Conservation (phyloP, 352 stramenopile species). For the Thalassiosira hispida region DNA sequence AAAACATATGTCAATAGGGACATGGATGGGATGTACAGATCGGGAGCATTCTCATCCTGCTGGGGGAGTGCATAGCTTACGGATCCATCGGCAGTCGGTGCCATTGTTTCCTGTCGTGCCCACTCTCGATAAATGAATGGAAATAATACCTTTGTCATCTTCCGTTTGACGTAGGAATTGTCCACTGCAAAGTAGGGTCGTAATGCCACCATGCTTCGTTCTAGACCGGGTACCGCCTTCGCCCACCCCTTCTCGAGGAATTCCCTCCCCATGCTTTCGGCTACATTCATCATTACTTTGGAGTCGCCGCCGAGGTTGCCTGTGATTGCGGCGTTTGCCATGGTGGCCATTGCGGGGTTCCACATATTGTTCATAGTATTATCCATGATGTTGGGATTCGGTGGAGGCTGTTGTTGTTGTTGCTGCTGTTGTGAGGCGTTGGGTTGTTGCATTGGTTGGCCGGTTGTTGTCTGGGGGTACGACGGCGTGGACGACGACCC, state of each 20-base stretch:
- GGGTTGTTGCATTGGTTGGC: slow-evolving; percentile 22
- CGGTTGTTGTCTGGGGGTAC: slow-evolving; percentile 23
- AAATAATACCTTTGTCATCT: slow-evolving; percentile 81
- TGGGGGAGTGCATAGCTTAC: slow-evolving; percentile 87
- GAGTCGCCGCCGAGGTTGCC: slow-evolving; percentile 35
- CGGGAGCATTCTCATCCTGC: slow-evolving; percentile 95
- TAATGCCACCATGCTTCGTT: slow-evolving; percentile 71
- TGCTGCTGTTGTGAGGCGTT: slow-evolving; percentile 39
- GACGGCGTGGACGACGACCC: slow-evolving; percentile 20
- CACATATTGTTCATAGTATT: slow-evolving; percentile 64
- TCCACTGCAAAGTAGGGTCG: slow-evolving; percentile 83
- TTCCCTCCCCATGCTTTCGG: slow-evolving; percentile 49
- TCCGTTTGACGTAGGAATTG: slow-evolving; percentile 82
- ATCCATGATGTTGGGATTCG: slow-evolving; percentile 24
- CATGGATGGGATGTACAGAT: slow-evolving; percentile 99
- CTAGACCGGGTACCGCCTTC: slow-evolving; percentile 77
- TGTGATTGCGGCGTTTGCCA: slow-evolving; percentile 43
- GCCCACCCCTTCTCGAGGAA: slow-evolving; percentile 58
- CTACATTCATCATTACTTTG: slow-evolving; percentile 52
- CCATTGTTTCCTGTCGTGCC: slow-evolving; percentile 57
- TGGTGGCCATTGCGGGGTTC: slow-evolving; percentile 59
- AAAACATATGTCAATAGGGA: slow-evolving; percentile 99
- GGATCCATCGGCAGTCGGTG: slow-evolving; percentile 25
- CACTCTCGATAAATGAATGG: slow-evolving; percentile 77
- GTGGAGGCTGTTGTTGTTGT: slow-evolving; percentile 31